Evolutionary conservation across 257 asterid species (phyloP), one percentile per base, ranked within the genome.

Genomic region (Capsicum chinense): DNA sequence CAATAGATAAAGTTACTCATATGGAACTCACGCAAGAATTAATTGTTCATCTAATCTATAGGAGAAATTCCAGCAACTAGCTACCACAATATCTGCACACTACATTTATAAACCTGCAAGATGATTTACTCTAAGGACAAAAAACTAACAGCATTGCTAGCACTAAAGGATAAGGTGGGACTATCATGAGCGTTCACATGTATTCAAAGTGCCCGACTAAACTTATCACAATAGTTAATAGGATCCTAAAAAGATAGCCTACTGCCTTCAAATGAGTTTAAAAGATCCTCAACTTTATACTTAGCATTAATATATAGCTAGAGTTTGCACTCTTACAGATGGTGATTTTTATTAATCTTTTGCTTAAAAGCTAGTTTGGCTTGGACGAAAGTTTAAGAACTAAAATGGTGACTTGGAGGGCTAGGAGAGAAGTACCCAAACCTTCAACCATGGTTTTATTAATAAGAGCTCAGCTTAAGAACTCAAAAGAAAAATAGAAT

Each of bases 191-290:
- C 2, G 9, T 64, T 64, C 47, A 76, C 81, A 21, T 52, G 21
- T 52, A 76, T 21, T 76, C 21, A 54, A 50, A 52, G 26, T 26
- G 44, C 63, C 48, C 12, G 37, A 19, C 44, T 73, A 11, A 73
- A 21, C 60, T 21, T 73, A 10, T 73, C 9, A 47, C 80, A 47
- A 48, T 33, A 48, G 59, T 73, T 48, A 19, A 12, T 14, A 73
- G 80, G 44, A 73, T 50, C 79, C 35, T 42, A 9, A 70, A 73
- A 48, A 11, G 80, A 73, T 73, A 26, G 81, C 47, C 63, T 52
- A 47, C 21, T 76, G 81, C 63, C 37, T 74, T 14, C 21, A 7
- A 5, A 76, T 52, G 63, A 52, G 63, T 76, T 76, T 26, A n/a
- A 76, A 76, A 50, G 44, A 76, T 21, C 80, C 63, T 76, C 57